A percentile compares a stretch with the other conserved stretches of the same genome.
phyloP scores from a whole-genome alignment of 345 rosid genomes.

The Bruguiera gymnorhiza region DNA sequence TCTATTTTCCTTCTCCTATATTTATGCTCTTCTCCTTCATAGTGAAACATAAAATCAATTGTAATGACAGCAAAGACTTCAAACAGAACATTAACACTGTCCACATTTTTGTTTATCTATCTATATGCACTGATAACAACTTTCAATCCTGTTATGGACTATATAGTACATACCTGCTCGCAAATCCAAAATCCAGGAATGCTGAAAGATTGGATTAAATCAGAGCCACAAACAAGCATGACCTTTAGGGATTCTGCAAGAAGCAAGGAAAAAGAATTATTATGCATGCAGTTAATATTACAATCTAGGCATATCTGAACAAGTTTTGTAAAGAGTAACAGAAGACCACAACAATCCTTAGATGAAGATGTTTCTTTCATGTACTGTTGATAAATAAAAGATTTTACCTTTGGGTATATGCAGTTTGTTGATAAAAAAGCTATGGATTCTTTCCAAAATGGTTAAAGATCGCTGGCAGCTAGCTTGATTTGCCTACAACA shows the following conservation, averaged over 20 bases:
- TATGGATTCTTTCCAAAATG: slow-evolving; percentile 61
- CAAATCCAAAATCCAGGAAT: slow-evolving; percentile 80
- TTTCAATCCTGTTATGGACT: not conserved
- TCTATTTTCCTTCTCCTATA: no score
- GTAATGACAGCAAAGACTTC: no score
- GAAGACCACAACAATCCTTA: not conserved
- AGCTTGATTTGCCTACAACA: slow-evolving; percentile 66
- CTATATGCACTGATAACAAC: not conserved
- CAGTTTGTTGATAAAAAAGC: slow-evolving; percentile 29
- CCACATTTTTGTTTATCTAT: no score
- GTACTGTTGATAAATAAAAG: not conserved
- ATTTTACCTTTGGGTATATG: slow-evolving; percentile 45
- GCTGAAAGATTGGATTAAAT: slow-evolving; percentile 71
- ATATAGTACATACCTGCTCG: slow-evolving; percentile 57
- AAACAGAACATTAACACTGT: no score
- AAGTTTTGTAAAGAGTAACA: not conserved
- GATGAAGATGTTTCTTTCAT: not conserved
- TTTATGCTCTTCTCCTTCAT: no score
- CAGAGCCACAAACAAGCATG: slow-evolving; percentile 94
- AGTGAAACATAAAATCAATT: no score
- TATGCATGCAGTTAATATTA: not conserved
- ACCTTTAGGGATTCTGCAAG: slow-evolving; percentile 59
- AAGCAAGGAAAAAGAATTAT: slow-evolving; percentile 4
- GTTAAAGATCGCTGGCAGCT: slow-evolving; percentile 59
- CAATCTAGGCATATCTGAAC: slow-evolving; percentile 1